Conservation (phyloP, 257 asterid genomes). For the Nicotiana obtusifolia region DNA sequence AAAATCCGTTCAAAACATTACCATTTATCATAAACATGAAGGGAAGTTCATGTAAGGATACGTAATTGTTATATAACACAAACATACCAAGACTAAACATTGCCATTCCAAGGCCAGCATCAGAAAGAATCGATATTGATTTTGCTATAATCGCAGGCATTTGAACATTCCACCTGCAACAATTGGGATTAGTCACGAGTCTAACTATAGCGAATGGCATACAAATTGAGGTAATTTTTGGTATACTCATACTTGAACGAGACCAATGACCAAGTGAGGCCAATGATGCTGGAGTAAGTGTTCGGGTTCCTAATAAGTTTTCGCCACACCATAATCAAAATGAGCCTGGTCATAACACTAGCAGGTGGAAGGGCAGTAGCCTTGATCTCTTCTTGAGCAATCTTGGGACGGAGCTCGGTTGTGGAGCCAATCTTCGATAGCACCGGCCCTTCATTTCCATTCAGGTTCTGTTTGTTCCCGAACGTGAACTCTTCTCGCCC, state of each 20-base stretch:
- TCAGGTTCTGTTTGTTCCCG: slow-evolving; percentile 27
- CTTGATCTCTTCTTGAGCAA: slow-evolving; percentile 24
- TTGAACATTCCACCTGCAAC: slow-evolving; percentile 35
- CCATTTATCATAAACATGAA: not conserved
- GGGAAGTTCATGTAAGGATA: not conserved
- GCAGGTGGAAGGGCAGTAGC: slow-evolving; percentile 38
- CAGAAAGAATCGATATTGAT: slow-evolving; percentile 38
- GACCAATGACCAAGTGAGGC: slow-evolving; percentile 38
- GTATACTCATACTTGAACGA: slow-evolving; percentile 26
- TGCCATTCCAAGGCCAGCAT: slow-evolving; percentile 54
- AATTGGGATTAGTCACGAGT: not conserved
- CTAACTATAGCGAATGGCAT: not conserved
- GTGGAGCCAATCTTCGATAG: slow-evolving; percentile 88
- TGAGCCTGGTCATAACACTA: slow-evolving; percentile 43
- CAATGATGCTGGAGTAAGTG: slow-evolving; percentile 43
- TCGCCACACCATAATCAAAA: slow-evolving; percentile 46
- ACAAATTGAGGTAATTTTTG: not conserved
- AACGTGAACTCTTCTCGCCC: slow-evolving; percentile 56
- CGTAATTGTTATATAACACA: not conserved
- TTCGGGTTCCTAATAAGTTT: slow-evolving; percentile 42
- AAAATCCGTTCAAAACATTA: not conserved
- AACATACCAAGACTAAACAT: slow-evolving; percentile 49
- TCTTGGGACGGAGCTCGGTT: slow-evolving; percentile 74
- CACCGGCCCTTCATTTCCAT: slow-evolving; percentile 44
- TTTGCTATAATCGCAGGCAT: slow-evolving; percentile 44